Conservation (phyloP, 2,329 filamentous ascomycete species). For the Epichloe bromicola region DNA sequence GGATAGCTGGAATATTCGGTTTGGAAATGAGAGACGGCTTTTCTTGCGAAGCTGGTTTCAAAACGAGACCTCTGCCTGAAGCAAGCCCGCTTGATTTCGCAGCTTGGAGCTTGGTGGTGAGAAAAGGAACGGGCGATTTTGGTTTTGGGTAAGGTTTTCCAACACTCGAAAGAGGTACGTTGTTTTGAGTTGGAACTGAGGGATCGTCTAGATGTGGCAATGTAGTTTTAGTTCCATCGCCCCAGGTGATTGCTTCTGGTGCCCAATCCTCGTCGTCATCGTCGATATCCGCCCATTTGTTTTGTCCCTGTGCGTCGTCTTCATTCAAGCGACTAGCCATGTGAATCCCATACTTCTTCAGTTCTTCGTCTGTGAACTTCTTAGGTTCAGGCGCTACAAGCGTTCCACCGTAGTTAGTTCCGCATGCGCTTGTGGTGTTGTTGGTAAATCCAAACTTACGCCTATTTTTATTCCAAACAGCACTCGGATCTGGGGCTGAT, state of each 20-base stretch:
- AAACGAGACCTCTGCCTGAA: constrained; percentile 47
- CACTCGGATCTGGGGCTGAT: constrained; percentile 54
- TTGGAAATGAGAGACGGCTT: constrained; percentile 65
- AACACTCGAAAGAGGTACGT: constrained; percentile 11
- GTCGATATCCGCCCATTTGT: constrained; percentile 83
- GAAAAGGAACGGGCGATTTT: constrained; percentile 28
- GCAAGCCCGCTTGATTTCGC: constrained; percentile 33
- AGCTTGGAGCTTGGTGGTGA: constrained; percentile 24
- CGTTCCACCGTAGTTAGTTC: constrained; percentile 29
- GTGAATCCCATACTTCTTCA: constrained; percentile 79
- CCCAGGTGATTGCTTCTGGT: constrained; percentile 76
- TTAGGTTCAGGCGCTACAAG: constrained; percentile 57
- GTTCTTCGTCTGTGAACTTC: constrained; percentile 75
- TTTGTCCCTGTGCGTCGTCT: constrained; percentile 60
- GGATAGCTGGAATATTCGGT: constrained; percentile 50
- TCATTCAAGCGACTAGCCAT: constrained; percentile 66
- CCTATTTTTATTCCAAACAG: constrained; percentile 82
- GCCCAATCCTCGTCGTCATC: constrained; percentile 83
- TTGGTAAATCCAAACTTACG: constrained; percentile 37
- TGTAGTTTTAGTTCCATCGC: constrained; percentile 73
- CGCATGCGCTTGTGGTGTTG: background rate
- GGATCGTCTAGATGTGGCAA: constrained; percentile 50
- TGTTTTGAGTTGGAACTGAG: constrained; percentile 16
- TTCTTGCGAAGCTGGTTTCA: constrained; percentile 51
- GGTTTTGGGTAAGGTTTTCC: constrained; percentile 26